Evolutionary conservation across 495 filamentous ascomycete species (phyloP).

Genomic region (Podospora pseudopauciseta): DNA sequence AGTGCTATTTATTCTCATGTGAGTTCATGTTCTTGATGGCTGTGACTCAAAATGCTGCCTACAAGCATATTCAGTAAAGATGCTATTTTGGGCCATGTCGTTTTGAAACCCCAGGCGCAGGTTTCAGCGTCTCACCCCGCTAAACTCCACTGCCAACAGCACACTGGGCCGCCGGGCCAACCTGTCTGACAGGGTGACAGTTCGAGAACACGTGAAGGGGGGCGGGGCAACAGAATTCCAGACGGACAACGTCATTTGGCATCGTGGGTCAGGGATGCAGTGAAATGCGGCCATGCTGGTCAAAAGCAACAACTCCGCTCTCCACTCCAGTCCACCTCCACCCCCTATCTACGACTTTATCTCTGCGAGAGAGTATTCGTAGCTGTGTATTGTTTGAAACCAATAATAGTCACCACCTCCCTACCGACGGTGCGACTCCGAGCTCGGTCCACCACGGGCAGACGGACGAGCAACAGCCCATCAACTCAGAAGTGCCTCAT

Average conservation of each 20-base stretch:
- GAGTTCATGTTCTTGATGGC: not conserved
- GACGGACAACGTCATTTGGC: slow-evolving; percentile 18
- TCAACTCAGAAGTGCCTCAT: not conserved
- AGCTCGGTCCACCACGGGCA: not conserved
- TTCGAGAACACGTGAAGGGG: slow-evolving; percentile 14
- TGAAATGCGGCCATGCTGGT: slow-evolving; percentile 10
- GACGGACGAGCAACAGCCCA: not conserved
- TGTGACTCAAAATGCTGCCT: not conserved
- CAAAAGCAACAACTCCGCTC: slow-evolving; percentile 12
- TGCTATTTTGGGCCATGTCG: not conserved
- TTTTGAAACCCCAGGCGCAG: not conserved
- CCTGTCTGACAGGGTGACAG: slow-evolving; percentile 5
- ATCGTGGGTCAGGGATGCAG: not conserved
- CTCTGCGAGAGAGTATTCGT: not conserved
- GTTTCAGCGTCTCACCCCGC: not conserved
- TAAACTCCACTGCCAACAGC: not conserved
- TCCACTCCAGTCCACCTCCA: not conserved
- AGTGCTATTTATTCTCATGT: no score
- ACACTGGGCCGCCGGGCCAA: not conserved
- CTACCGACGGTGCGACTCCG: not conserved
- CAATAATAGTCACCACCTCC: not conserved
- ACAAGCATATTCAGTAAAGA: not conserved
- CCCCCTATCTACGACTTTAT: not conserved
- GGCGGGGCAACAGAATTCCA: slow-evolving; percentile 2
- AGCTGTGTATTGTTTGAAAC: not conserved